phyloP scores from a whole-genome alignment of 352 stramenopile genomes.

The Globisporangium parvum region DNA sequence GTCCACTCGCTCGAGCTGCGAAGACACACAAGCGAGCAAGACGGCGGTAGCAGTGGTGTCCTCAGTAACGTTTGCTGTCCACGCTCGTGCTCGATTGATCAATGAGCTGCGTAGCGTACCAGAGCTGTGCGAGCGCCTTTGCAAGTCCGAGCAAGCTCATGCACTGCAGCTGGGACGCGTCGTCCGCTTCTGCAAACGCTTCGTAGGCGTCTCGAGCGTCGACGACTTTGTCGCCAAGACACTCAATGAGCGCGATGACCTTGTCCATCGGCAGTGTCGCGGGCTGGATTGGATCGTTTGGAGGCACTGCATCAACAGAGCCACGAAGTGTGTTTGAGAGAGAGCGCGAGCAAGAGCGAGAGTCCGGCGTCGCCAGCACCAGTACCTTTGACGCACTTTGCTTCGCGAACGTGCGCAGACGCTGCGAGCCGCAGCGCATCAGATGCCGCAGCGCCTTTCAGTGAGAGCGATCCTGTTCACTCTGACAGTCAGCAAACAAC shows the following conservation, averaged over 20 bases:
- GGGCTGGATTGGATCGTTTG: neutral
- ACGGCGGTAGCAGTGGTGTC: neutral
- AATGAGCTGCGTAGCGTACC: conserved; percentile 16
- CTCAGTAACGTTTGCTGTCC: neutral
- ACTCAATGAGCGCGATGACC: conserved; percentile 54
- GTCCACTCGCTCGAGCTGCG: conserved; percentile 16
- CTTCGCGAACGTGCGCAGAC: no score
- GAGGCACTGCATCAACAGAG: neutral
- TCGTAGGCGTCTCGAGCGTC: conserved; percentile 56
- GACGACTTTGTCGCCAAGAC: conserved; percentile 51
- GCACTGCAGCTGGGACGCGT: conserved; percentile 11
- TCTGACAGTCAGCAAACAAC: neutral
- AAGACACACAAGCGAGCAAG: neutral
- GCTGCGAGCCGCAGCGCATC: neutral
- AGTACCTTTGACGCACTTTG: no score
- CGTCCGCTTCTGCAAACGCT: conserved; percentile 18
- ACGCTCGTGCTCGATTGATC: neutral
- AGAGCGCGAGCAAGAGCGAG: neutral
- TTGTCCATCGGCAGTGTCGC: conserved; percentile 25
- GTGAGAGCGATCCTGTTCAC: neutral
- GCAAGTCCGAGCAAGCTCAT: conserved; percentile 42
- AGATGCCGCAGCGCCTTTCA: conserved; percentile 2
- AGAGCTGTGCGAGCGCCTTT: conserved; percentile 37
- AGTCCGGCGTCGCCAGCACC: neutral
- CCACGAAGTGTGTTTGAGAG: neutral